These are phyloP conservation scores for Termitomyces sp. DNA, from an alignment of 768 basidiomycete species.

Conservation along the genomic window DNA sequence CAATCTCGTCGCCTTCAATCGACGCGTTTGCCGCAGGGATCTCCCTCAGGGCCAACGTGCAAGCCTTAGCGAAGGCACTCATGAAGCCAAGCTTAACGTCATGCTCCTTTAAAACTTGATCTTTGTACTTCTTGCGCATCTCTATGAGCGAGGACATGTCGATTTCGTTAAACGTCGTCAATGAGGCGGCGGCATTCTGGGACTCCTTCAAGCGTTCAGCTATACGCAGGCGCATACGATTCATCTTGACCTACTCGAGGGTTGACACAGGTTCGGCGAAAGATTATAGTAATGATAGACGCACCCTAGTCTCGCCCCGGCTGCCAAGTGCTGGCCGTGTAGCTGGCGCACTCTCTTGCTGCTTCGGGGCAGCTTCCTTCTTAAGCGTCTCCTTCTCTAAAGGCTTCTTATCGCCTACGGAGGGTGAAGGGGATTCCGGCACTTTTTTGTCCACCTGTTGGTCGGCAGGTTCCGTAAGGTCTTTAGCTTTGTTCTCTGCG, in stretches of 20 bases:
- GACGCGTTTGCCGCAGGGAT: conserved; percentile 93
- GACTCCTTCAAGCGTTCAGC: conserved; percentile 97
- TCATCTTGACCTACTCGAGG: conserved; percentile 88
- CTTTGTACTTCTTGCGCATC: conserved; percentile 94
- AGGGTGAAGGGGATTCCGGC: conserved; percentile 42
- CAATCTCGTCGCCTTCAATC: conserved; percentile 92
- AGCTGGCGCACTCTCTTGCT: conserved; percentile 27
- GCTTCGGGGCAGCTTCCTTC: conserved; percentile 28
- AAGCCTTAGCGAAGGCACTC: conserved; percentile 93
- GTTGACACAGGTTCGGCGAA: background rate
- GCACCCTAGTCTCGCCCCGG: conserved; percentile 83
- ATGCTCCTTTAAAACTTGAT: conserved; percentile 82
- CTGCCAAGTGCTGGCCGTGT: conserved; percentile 38
- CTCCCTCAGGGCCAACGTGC: conserved; percentile 79
- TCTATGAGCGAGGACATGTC: conserved; percentile 97
- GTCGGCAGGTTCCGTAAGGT: conserved; percentile 41
- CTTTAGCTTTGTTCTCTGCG: conserved; percentile 31
- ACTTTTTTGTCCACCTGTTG: conserved; percentile 46
- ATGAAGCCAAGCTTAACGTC: conserved; percentile 98
- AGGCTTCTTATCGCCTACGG: conserved; percentile 30
- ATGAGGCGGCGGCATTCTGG: conserved; percentile 92
- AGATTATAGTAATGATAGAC: conserved; percentile 18
- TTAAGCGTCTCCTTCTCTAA: conserved; percentile 33
- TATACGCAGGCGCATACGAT: conserved; percentile 95
- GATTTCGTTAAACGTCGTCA: conserved; percentile 99